A percentile compares a stretch with the other conserved stretches of the same genome.
phyloP scores from a whole-genome alignment of 1,284 basidiomycete genomes.

The Puccinia hordei region DNA sequence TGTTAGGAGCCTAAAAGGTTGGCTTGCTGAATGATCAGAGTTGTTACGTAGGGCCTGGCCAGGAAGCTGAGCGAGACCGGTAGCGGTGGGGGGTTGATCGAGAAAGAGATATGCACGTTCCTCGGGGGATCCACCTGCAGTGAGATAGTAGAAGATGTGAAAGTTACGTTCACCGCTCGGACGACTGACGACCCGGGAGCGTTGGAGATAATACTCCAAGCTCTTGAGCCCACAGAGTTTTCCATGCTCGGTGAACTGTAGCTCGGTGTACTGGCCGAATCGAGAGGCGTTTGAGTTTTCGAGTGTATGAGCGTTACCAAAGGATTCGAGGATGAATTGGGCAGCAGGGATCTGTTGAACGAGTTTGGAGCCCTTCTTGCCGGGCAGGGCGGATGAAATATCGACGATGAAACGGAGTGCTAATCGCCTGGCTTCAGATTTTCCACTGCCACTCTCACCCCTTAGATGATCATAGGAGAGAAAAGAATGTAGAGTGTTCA shows the following conservation, averaged over 20 bases:
- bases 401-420: constrained; percentile 86
- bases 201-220: constrained; percentile 94
- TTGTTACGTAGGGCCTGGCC: constrained; percentile 51
- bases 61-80: constrained; percentile 68
- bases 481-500: background rate
- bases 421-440: constrained; percentile 85
- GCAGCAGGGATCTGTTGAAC: constrained; percentile 82
- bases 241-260: constrained; percentile 65
- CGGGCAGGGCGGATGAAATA: constrained; percentile 80
- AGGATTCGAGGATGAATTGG: constrained; percentile 90
- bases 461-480: constrained; percentile 61
- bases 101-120: constrained; percentile 85
- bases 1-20: constrained; percentile 34
- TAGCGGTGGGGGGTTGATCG: constrained; percentile 75
- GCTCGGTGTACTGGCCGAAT: constrained; percentile 61
- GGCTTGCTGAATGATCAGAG: constrained; percentile 61
- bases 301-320: constrained; percentile 68
- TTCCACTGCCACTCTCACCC: constrained; percentile 89
- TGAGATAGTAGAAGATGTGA: constrained; percentile 94
- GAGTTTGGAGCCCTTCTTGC: constrained; percentile 91
- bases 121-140: constrained; percentile 82
- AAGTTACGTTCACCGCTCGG: constrained; percentile 89
- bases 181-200: constrained; percentile 70
- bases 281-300: constrained; percentile 61
- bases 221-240: constrained; percentile 87